Evolutionary conservation across 2,329 filamentous ascomycete genomes (phyloP), one percentile per base, ranked within the genome.

Genomic region (Didymella lethalis): DNA sequence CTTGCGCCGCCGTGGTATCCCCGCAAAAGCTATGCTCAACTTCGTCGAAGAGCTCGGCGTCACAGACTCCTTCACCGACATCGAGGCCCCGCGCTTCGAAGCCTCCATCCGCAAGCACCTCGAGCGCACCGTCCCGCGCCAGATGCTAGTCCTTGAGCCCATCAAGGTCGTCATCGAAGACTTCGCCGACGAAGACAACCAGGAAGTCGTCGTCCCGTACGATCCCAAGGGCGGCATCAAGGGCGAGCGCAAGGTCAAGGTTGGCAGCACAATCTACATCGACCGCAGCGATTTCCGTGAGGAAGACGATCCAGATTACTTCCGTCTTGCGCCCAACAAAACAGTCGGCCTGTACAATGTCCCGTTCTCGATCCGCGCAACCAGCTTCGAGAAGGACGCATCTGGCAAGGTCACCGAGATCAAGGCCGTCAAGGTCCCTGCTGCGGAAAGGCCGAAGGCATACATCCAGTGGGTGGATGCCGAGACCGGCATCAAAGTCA

Each of bases 41-140:
- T 98, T 97, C 69, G 88, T 97, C 59, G 92, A 92, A 66, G 93
- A 97, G 77, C 87, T 97, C 20, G 94, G 93, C 31, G 93, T 97
- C 38, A 96, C 93, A 0, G 96, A 93, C 34, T 85, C 89, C 38
- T 86, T 87, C 51, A 90, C 90, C 3, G 87, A 91, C 63, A 96
- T 97, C 67, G 88, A 94, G 75, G 88, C 92, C 46, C 79, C 84
- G 56, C 88, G 90, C n/a, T 92, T 98, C 62, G 94, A 98, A 71
- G 88, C 94, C 73, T 88, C 87, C 0, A 87, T 98, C 60, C 88
- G 94, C 23, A 88, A 88, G 64, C 96, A 97, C 75, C 88, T 98
- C 14, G 94, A 98, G 76, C 86, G 86, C 48, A 93, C 91, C 0
- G 93, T 97, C 0, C 93, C 94, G 2, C 88, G 94, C 26, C 84